Evolutionary conservation across 1,139 yeast species (phyloP).

Genomic region (Magnusiomyces paraingens): DNA sequence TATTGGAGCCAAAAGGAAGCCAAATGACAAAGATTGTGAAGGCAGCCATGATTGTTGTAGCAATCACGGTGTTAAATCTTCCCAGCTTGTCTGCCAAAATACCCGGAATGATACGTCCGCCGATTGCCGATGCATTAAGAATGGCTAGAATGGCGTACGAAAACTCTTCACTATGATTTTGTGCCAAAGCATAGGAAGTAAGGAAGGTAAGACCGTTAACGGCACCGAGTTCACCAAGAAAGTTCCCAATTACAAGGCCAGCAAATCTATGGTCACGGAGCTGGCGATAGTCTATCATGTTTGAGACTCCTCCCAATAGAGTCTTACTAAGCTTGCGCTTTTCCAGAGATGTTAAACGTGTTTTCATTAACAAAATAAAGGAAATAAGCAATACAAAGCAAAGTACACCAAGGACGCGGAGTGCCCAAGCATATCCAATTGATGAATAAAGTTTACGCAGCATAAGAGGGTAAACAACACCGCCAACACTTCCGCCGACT

Average conservation of each 20-base stretch:
- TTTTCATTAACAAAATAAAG: slow-evolving; percentile 35
- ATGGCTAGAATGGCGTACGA: slow-evolving; percentile 42
- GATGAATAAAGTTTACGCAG: slow-evolving; percentile 44
- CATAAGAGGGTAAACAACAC: slow-evolving; percentile 55
- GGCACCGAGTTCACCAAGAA: slow-evolving; percentile 44
- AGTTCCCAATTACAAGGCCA: slow-evolving; percentile 40
- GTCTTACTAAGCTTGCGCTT: no score
- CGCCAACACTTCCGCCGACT: slow-evolving; percentile 66
- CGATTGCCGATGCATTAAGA: slow-evolving; percentile 43
- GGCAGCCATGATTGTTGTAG: slow-evolving; percentile 37
- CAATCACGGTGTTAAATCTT: slow-evolving; percentile 46
- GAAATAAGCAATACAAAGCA: slow-evolving; percentile 39
- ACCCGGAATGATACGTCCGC: slow-evolving; percentile 46
- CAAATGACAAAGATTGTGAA: slow-evolving; percentile 39
- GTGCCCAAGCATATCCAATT: slow-evolving; percentile 55
- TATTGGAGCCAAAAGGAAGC: slow-evolving; percentile 44
- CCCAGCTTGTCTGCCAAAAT: slow-evolving; percentile 45
- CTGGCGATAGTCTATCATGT: slow-evolving; percentile 37
- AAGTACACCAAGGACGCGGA: slow-evolving; percentile 42
- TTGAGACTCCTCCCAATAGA: background rate
- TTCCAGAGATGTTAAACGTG: slow-evolving; percentile 19
- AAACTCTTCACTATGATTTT: slow-evolving; percentile 35
- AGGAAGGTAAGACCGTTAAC: slow-evolving; percentile 48
- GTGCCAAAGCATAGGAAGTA: slow-evolving; percentile 44
- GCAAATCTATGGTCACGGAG: slow-evolving; percentile 40